Evolutionary conservation across 306 rosid species (phyloP), one percentile per base, ranked within the genome.

Genomic region (Rosa multiflora): DNA sequence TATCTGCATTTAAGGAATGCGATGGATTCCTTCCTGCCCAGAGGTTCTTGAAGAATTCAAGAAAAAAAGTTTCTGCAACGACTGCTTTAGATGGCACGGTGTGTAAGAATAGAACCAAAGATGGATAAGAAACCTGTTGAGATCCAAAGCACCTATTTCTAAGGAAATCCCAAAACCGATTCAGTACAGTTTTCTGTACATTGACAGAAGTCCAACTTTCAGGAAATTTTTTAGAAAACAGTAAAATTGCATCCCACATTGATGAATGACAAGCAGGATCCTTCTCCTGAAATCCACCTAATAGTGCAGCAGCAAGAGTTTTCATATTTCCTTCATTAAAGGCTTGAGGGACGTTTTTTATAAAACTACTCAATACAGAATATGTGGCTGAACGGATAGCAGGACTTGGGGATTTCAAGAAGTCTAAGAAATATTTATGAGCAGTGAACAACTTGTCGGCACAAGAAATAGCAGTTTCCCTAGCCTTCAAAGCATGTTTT

Each of bases 101-200:
- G 80, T 95, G 93, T 76, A 95, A 83, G 80, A 91, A 95, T 79
- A 90, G 79, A 80, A 95, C 79, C 82, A 92, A 85, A 76, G 94
- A 90, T 58, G 98, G 97, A 86, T 92, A 92, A 21, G 99, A 95
- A 85, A 90, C 76, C 85, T 80, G 88, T 75, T 85, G 89, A 83
- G 99, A 92, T 82, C 99, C 99, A 79, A 87, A 95, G 89, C 98
- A 95, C 67, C 99, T 93, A 82, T 84, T 92, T 85, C 89, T 88
- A 76, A 95, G 96, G 86, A 95, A 95, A 88, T 83, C 79, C 96
- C 97, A 91, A 70, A 95, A 83, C 1, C 91, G 93, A 81, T 85
- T 87, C 75, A 92, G 81, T 78, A 95, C 78, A 72, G 76, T 68
- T 91, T 95, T 95, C 82, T 92, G 97, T 78, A 92, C 83, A 67